phyloP scores from a whole-genome alignment of 2,329 filamentous ascomycete species.

The Aspergillus bombycis region DNA sequence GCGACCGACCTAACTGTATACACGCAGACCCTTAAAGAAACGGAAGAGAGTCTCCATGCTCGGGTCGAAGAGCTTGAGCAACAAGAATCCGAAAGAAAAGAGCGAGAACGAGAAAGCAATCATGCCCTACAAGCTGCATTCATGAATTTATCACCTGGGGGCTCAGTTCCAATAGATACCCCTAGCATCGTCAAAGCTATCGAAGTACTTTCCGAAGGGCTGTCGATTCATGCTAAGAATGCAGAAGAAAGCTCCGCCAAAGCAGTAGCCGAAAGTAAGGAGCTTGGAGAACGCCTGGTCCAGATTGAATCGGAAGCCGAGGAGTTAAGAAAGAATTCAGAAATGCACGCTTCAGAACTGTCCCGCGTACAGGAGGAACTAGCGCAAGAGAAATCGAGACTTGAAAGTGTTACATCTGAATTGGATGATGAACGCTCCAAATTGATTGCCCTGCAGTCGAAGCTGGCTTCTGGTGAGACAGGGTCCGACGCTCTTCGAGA shows the following conservation, averaged over 20 bases:
- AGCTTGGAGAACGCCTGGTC: conserved; percentile 57
- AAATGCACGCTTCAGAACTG: conserved; percentile 55
- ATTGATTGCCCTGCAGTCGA: conserved; percentile 67
- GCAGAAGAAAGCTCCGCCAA: conserved; percentile 63
- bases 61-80: conserved; percentile 54
- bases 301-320: conserved; percentile 63
- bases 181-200: conserved; percentile 64
- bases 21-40: conserved; percentile 59
- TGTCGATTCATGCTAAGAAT: conserved; percentile 63
- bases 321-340: conserved; percentile 56
- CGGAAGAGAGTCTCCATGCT: conserved; percentile 38
- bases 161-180: conserved; percentile 59
- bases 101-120: conserved; percentile 56
- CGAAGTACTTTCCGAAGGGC: conserved; percentile 59
- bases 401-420: conserved; percentile 52
- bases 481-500: conserved; percentile 78
- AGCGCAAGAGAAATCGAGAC: conserved; percentile 51
- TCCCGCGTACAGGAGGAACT: conserved; percentile 60
- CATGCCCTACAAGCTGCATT: conserved; percentile 63
- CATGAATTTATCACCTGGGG: conserved; percentile 59
- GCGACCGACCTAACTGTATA: conserved; percentile 57
- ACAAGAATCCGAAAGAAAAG: conserved; percentile 56
- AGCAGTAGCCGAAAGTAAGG: conserved; percentile 66
- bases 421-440: conserved; percentile 70
- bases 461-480: conserved; percentile 80